These are phyloP conservation scores for Penicillium subrubescens DNA, from an alignment of 495 filamentous ascomycete species.

Conservation along the genomic window DNA sequence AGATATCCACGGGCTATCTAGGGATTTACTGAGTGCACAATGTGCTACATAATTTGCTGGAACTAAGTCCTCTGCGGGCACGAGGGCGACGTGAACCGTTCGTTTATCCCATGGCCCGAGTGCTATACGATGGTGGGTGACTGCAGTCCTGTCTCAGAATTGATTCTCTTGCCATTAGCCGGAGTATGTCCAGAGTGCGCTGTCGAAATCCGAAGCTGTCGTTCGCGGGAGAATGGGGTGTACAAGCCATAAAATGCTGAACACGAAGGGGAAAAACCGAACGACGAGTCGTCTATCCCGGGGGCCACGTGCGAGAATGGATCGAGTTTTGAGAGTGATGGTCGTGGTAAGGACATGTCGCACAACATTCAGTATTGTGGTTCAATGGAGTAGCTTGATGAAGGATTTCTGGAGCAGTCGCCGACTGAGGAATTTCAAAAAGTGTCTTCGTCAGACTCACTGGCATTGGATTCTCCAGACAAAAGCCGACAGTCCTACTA, in stretches of 20 bases:
- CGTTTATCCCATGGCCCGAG: constrained; percentile 23
- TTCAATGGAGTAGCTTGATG: not conserved
- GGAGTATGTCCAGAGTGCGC: constrained; percentile 18
- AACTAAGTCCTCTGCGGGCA: constrained; percentile 33
- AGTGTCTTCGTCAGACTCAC: not conserved
- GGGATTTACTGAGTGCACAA: too few species aligned
- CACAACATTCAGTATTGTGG: not conserved
- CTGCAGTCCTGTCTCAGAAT: constrained; percentile 15
- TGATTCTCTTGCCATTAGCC: constrained; percentile 19
- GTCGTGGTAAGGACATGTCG: not conserved
- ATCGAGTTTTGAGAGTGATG: not conserved
- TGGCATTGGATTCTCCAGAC: too few species aligned
- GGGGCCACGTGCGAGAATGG: not conserved
- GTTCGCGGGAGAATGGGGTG: not conserved
- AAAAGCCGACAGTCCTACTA: not conserved
- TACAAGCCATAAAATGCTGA: not conserved
- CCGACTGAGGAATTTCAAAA: not conserved
- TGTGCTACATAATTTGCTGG: constrained; percentile 18
- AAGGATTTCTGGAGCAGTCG: not conserved
- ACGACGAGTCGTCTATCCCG: not conserved
- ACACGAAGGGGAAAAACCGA: not conserved
- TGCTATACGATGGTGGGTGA: constrained; percentile 23
- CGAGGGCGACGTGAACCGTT: constrained; percentile 8
- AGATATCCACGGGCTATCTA: too few species aligned
- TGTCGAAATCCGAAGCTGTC: not conserved